Evolutionary conservation across 1,139 yeast genomes (phyloP).

Genomic region (Diutina pseudorugosa): DNA sequence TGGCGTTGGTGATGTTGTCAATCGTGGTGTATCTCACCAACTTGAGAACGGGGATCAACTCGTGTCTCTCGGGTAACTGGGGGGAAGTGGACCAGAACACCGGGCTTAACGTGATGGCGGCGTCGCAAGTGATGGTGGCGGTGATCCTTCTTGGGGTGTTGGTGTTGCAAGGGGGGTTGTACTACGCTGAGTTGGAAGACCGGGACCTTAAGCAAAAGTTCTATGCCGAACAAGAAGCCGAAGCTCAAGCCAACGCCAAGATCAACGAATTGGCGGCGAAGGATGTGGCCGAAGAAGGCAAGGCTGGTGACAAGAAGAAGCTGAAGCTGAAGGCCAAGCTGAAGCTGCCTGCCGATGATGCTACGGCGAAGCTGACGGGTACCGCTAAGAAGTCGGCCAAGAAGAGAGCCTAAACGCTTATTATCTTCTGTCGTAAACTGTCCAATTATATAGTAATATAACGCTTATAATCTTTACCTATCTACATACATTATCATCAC

Average conservation of each 20-base stretch:
- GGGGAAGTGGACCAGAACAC: constrained; percentile 84
- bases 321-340: background rate
- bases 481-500: no score
- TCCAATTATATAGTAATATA: background rate
- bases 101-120: constrained; percentile 86
- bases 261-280: constrained; percentile 3
- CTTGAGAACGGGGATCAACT: constrained; percentile 66
- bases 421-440: no score
- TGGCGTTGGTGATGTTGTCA: constrained; percentile 58
- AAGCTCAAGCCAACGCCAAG: constrained; percentile 8
- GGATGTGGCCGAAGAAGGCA: background rate
- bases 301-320: background rate
- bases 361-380: background rate
- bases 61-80: constrained; percentile 68
- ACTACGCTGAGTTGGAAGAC: constrained; percentile 78
- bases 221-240: constrained; percentile 23
- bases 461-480: no score
- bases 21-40: constrained; percentile 77
- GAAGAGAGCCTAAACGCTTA: background rate
- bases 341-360: background rate
- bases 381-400: background rate
- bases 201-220: constrained; percentile 41
- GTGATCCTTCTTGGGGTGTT: constrained; percentile 66
- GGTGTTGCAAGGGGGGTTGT: constrained; percentile 77
- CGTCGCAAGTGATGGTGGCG: constrained; percentile 70